A percentile compares a stretch with the other conserved stretches of the same genome.
Conservation (phyloP, 2,329 filamentous ascomycete species). For the Coleophoma cylindrospora region DNA sequence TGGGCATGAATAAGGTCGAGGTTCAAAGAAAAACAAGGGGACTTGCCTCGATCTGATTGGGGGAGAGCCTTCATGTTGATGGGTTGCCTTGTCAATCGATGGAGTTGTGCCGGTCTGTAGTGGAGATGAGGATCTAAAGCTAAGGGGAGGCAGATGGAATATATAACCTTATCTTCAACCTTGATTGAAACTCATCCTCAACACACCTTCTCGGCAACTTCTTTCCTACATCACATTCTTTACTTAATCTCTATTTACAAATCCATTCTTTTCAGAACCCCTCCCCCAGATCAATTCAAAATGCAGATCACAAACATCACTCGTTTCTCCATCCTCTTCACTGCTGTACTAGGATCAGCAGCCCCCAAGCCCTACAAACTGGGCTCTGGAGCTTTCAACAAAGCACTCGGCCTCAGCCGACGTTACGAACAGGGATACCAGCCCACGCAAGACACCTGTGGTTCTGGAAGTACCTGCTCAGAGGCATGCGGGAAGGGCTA, state of each 20-base stretch:
- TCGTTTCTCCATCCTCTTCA: constrained; percentile 15
- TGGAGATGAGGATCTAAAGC: too few species aligned
- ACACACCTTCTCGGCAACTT: not conserved
- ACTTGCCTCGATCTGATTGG: too few species aligned
- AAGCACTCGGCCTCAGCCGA: constrained; percentile 36
- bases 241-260: not conserved
- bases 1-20: too few species aligned
- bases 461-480: constrained; percentile 44
- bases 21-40: too few species aligned
- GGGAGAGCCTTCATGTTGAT: too few species aligned
- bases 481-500: constrained; percentile 49
- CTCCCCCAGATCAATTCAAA: not conserved
- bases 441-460: constrained; percentile 42
- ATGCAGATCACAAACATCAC: constrained; percentile 10
- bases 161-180: too few species aligned
- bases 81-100: too few species aligned
- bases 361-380: constrained; percentile 31
- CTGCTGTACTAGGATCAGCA: constrained; percentile 24
- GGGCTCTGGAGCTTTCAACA: constrained; percentile 29
- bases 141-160: too few species aligned
- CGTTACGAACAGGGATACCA: constrained; percentile 43
- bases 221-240: not conserved
- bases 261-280: not conserved
- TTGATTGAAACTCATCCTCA: not conserved
- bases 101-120: too few species aligned